Base-by-base conservation (phyloP, 208 protist species). In the Tritrichomonas foetus region DNA sequence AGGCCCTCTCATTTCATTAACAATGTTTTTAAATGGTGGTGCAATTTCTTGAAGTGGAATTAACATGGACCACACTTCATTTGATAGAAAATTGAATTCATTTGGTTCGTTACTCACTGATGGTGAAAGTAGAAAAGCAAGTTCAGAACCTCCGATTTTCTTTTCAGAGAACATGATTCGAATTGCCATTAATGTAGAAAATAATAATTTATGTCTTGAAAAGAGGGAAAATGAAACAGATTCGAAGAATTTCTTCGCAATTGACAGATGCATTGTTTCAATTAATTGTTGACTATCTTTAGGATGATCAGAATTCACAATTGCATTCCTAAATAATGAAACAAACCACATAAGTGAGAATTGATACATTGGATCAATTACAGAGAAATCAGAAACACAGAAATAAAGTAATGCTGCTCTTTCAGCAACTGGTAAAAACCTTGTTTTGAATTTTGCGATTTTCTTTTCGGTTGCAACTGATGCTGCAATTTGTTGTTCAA, bases 311-410 rank as follows among this genome's bases (percentile, higher is more conserved):
- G 47, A 61, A 39, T 89, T 49, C 9, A 61, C 44, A 57, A 89
- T 89, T 8, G 78, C 41, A n/a, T 89, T 44, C 20, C 47, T 97
- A 96, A 99, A 99, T 13, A 99, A 95, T 33, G 97, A 95, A 84
- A 99, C 98, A 96, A 99, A 99, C 14, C 97, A 97, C 93, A 99
- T 98, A 9, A 99, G 96, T n/a, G 98, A 98, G 94, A 99, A 99
- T 96, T 99, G 98, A 96, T 99, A 99, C 98, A 99, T 99, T 55
- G 97, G 97, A 95, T 99, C 98, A 93, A 99, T 98, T 14, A 95
- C 96, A 72, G 97, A 96, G n/a, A 99, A 96, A 95, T 99, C 98
- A n/a, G 97, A 97, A 3, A 99, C 95, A 49, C 99, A 97, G 94
- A 99, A 99, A 96, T 98, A 99, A 14, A 99, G 96, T 61, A 99